phyloP scores from a whole-genome alignment of 805 yeast genomes.

The Monosporozyma solicola region DNA sequence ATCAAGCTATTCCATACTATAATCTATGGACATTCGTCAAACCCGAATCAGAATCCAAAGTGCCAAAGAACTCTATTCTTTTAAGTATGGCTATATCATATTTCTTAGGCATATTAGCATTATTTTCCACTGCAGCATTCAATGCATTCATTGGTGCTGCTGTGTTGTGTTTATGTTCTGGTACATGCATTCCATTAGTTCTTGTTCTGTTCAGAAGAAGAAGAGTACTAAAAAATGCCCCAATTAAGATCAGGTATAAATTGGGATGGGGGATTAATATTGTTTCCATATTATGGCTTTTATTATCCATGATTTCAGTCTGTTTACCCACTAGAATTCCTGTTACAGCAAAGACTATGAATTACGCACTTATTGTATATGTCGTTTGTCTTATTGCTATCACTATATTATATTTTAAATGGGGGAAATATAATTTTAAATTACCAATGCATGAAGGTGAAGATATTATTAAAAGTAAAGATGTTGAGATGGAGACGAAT shows the following conservation, averaged over 20 bases:
- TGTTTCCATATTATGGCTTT: constrained; percentile 51
- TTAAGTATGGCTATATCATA: constrained; percentile 56
- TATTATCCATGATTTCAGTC: constrained; percentile 49
- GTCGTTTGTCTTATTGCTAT: constrained; percentile 38
- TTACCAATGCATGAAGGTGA: constrained; percentile 38
- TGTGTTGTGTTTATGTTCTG: constrained; percentile 63
- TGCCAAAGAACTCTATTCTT: constrained; percentile 63
- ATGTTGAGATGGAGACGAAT: not conserved
- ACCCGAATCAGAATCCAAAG: constrained; percentile 41
- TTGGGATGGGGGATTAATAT: constrained; percentile 58
- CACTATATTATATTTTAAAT: constrained; percentile 42
- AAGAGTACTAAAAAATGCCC: constrained; percentile 54
- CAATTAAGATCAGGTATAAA: constrained; percentile 48
- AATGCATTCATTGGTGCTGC: constrained; percentile 80
- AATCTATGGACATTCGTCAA: constrained; percentile 60
- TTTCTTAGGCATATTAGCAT: constrained; percentile 52
- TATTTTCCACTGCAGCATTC: constrained; percentile 65
- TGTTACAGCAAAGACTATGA: constrained; percentile 35
- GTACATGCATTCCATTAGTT: constrained; percentile 68
- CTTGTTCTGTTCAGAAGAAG: constrained; percentile 53
- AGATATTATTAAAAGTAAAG: not conserved
- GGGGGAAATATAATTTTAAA: constrained; percentile 56
- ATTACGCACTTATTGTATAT: constrained; percentile 56
- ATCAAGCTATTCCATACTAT: constrained; percentile 65
- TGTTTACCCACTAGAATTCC: constrained; percentile 64